Evolutionary conservation across 208 protist genomes (phyloP), one percentile per base, ranked within the genome.

Genomic region (Trypanosoma platydactyli): DNA sequence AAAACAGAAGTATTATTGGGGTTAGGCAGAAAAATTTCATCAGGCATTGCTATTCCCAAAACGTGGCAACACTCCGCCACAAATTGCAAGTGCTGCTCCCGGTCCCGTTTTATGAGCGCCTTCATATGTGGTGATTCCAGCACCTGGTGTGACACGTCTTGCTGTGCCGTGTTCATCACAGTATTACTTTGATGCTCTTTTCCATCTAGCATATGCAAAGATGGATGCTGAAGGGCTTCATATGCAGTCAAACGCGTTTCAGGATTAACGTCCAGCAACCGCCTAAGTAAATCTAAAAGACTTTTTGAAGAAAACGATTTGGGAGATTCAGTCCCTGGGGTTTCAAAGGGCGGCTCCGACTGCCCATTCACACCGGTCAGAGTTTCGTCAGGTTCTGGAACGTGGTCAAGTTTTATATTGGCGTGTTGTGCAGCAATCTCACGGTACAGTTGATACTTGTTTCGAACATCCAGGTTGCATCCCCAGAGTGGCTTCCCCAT

Each of bases 71-170:
- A 90, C 65, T 92, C 89, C 0, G 86, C 83, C 38, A 90, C 84
- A 48, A 94, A 94, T 62, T 94, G 89, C 16, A 94, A 68, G 65
- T 94, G 89, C 20, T 79, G 71, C 59, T 89, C 67, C 0, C 68
- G 59, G 64, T 92, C 89, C 9, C 64, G 46, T 48, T 71, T 50
- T n/a, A 85, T 71, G 71, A 94, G 80, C 11, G 50, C 48, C 64
- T 75, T 68, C 15, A 92, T 59, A 42, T 81, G 71, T 0, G 70
- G 60, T 40, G 89, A 83, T 45, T 80, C 57, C 48, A 77, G 71
- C 53, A 91, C 70, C 1, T 71, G 73, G 4, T 58, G 70, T 0
- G 84, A 79, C 3, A 94, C 84, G 27, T 89, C 78, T 25, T 73
- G 68, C 44, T 86, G 76, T 46, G 84, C 81, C 9, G 72, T 75